Conservation (phyloP, 2,329 filamentous ascomycete species). For the Byssothecium circinans region DNA sequence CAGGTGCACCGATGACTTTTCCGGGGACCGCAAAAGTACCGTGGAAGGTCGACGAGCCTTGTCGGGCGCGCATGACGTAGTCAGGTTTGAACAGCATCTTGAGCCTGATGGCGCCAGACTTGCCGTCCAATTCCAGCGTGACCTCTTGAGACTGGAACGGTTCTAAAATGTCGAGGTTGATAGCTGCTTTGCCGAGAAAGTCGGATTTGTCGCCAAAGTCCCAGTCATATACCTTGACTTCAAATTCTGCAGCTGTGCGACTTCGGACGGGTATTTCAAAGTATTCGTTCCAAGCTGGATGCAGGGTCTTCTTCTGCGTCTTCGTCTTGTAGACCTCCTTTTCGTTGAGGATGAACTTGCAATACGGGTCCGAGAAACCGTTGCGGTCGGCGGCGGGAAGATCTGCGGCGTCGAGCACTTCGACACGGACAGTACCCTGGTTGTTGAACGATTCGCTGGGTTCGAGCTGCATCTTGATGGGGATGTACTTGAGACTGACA, state of each 20-base stretch:
- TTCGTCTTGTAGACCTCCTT: constrained; percentile 94
- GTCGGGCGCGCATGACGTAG: constrained; percentile 82
- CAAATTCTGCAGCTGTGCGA: constrained; percentile 80
- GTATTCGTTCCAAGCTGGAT: constrained; percentile 93
- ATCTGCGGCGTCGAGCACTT: constrained; percentile 81
- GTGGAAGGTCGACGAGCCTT: constrained; percentile 90
- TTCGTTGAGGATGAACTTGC: constrained; percentile 88
- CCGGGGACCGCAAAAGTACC: constrained; percentile 86
- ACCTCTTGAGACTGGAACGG: constrained; percentile 82
- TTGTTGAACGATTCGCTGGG: constrained; percentile 98
- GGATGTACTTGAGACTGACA: constrained; percentile 92
- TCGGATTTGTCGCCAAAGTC: constrained; percentile 96
- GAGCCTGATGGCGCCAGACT: constrained; percentile 80
- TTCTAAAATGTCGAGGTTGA: constrained; percentile 78
- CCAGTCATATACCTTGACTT: constrained; percentile 86
- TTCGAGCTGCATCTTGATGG: constrained; percentile 90
- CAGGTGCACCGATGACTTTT: constrained; percentile 90
- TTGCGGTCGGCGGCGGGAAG: constrained; percentile 95
- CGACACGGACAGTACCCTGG: constrained; percentile 92
- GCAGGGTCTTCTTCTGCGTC: constrained; percentile 92
- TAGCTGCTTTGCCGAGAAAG: constrained; percentile 74
- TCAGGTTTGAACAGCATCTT: constrained; percentile 90
- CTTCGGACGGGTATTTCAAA: constrained; percentile 85
- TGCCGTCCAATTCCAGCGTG: constrained; percentile 77
- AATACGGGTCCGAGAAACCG: constrained; percentile 95